Evolutionary conservation across 148 eudicot species (phyloP), one percentile per base, ranked within the genome.

Genomic region (Cornus florida): DNA sequence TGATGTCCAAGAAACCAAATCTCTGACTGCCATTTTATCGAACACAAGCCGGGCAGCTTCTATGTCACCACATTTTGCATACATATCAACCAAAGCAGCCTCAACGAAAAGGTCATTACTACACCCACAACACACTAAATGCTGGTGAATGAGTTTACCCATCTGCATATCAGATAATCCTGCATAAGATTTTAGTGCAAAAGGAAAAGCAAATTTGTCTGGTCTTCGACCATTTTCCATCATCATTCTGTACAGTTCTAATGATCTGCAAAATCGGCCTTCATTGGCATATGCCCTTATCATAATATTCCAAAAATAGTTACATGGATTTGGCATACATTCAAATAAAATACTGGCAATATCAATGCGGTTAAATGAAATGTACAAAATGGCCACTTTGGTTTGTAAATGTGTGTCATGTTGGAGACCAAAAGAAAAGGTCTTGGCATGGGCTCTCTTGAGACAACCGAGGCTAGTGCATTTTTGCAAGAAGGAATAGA

Each of bases 1-100:
- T 5, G 79, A 67, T 43, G 79, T 76, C 79, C 79, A 76, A 76
- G 48, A 76, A 65, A 76, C 79, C 79, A 76, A 76, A 67, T 76
- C 79, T 48, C 79, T 76, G 3, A 7, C 10, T 0, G 28, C 0
- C 79, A 67, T 76, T 67, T 28, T 76, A 76, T 76, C 71, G 46
- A 76, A 76, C 62, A 76, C 71, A 62, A 6, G 16, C 5, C 72
- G 79, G 23, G 79, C 79, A 31, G 31, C 31, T 17, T 28, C 43
- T 8, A 76, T 6, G 7, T 76, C 62, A 2, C 79, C 79, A 7
- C 79, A 76, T 46, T 76, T 76, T 0, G 71, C 48, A 35, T 76
- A 76, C 79, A 67, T 76, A 46, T 76, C 79, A 19, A 76, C 72
- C 79, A 76, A 76, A 66, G 79, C 72, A 67, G 72, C 79, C 46